phyloP scores from a whole-genome alignment of 495 filamentous ascomycete species.

The Penicillium canescens region DNA sequence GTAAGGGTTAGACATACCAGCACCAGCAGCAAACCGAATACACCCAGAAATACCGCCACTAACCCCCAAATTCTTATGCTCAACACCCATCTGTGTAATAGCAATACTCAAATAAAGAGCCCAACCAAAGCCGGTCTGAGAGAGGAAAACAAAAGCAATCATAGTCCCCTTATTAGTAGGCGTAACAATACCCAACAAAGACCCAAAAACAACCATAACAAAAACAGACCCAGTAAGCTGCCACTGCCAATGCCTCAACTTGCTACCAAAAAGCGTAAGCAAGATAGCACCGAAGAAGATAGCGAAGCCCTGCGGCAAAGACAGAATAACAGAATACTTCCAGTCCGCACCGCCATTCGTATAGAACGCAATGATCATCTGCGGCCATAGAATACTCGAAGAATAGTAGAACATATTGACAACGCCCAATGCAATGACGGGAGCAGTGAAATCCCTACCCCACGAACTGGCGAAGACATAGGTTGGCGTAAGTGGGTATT shows the following conservation, averaged over 20 bases:
- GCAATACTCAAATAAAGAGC: constrained; percentile 27
- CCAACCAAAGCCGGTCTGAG: constrained; percentile 27
- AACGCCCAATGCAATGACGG: constrained; percentile 23
- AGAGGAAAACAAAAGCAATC: constrained; percentile 28
- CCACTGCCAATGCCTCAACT: constrained; percentile 27
- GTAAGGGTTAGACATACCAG: constrained; percentile 16
- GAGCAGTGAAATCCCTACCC: constrained; percentile 26
- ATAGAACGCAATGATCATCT: constrained; percentile 26
- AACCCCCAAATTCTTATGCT: constrained; percentile 27
- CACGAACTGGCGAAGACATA: constrained; percentile 22
- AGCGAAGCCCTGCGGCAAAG: constrained; percentile 24
- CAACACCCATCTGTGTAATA: constrained; percentile 27
- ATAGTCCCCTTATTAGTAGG: constrained; percentile 25
- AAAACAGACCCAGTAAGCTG: constrained; percentile 25
- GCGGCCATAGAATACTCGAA: constrained; percentile 27
- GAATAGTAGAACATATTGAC: constrained; percentile 34
- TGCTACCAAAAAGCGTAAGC: constrained; percentile 21
- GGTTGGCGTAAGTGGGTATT: constrained; percentile 23
- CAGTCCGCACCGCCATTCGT: constrained; percentile 22
- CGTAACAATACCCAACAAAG: constrained; percentile 21
- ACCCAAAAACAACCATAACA: constrained; percentile 28
- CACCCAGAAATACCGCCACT: constrained; percentile 27
- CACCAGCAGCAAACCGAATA: constrained; percentile 26
- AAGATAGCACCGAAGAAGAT: constrained; percentile 25
- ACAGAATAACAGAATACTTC: constrained; percentile 22